A percentile compares a stretch with the other conserved stretches of the same genome.
phyloP scores from a whole-genome alignment of 2,329 filamentous ascomycete species.

The Diaporthe caulivora region DNA sequence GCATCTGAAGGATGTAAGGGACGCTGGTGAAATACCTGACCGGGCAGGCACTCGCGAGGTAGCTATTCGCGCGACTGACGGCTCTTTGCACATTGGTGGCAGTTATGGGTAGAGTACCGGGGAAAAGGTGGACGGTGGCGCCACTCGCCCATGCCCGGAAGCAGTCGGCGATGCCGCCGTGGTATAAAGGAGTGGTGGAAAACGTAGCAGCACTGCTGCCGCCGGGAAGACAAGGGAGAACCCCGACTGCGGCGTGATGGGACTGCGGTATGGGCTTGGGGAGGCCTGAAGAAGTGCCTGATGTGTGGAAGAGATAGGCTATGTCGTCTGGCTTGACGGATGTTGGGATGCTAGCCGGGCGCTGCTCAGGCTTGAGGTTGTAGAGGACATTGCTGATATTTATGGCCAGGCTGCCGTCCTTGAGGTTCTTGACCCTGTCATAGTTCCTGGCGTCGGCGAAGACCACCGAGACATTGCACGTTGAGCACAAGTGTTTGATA shows the following conservation, averaged over 20 bases:
- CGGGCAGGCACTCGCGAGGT: conserved; percentile 38
- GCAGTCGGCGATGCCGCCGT: conserved; percentile 73
- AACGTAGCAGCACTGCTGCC: conserved; percentile 63
- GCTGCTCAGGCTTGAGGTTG: conserved; percentile 34
- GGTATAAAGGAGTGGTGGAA: conserved; percentile 75
- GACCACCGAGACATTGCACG: conserved; percentile 56
- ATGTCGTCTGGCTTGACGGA: conserved; percentile 48
- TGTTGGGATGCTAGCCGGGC: neutral
- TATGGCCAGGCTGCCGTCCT: conserved; percentile 35
- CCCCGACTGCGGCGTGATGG: conserved; percentile 66
- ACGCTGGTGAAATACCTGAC: conserved; percentile 73
- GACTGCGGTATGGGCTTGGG: conserved; percentile 73
- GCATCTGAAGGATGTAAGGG: conserved; percentile 68
- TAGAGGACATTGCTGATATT: conserved; percentile 40
- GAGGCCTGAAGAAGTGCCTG: conserved; percentile 72
- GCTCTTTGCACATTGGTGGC: conserved; percentile 63
- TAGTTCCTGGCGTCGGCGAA: conserved; percentile 56
- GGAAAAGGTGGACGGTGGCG: conserved; percentile 73
- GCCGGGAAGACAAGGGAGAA: conserved; percentile 61
- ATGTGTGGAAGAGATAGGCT: conserved; percentile 73
- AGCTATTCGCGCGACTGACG: conserved; percentile 53
- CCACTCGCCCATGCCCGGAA: conserved; percentile 72
- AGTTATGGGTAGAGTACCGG: conserved; percentile 69
- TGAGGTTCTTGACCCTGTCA: conserved; percentile 27
- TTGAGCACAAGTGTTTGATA: conserved; percentile 65